Evolutionary conservation across 192 early-diverging fungal genomes (phyloP), one percentile per base, ranked within the genome.

Genomic region (Backusella westeae): DNA sequence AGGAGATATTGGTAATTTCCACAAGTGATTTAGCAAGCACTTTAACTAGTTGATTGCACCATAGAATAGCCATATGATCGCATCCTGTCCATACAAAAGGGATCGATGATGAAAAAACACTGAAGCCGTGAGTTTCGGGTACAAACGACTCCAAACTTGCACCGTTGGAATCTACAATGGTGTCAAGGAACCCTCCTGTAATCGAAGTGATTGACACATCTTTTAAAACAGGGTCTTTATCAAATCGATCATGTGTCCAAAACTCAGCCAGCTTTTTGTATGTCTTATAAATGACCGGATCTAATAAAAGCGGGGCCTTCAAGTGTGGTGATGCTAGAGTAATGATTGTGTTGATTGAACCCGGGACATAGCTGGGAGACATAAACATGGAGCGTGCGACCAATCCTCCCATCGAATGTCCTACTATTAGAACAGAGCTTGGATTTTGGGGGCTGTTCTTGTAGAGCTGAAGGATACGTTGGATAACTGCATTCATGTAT

Each of bases 321-420:
- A 89, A 79, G 76, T 97, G 97, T 44, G 97, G 97, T 0, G 96
- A 94, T 0, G 97, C 88, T 29, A 99, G 73, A 5, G 96, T 98
- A 34, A 99, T 81, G 15, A 99, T 91, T 2, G 95, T 93, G 39
- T 90, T 87, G 35, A 98, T 88, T 3, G 90, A 91, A 3, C 90
- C 91, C 0, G 87, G 83, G 4, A 85, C 74, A 78, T 93, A 92
- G 84, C 93, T 96, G 0, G 86, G 75, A 68, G 94, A 84, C 0
- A 86, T 89, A 66, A 95, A 87, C 38, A 95, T 86, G 1, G 90
- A 87, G 10, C 96, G 86, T 1, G 96, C 96, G 21, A 97, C 96
- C n/a, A 97, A 90, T 12, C 96, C 96, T 39, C 97, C 97, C 96
- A 99, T 98, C 10, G 96, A 97, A 77, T 98, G 96, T 10, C 91